phyloP scores from a whole-genome alignment of 768 basidiomycete genomes.

The Lactarius deliciosus region DNA sequence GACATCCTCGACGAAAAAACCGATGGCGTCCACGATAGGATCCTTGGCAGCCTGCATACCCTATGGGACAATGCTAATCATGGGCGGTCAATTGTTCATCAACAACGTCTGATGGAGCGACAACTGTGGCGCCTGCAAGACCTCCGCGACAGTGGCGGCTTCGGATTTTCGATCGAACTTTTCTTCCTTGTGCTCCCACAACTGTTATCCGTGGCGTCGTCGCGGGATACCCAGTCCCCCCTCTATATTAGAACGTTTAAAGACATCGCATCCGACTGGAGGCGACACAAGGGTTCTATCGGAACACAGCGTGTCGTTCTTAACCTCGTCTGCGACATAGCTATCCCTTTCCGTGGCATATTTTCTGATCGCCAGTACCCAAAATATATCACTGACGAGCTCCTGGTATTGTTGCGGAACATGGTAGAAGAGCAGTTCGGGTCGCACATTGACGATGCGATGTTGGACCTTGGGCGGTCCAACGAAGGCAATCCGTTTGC shows the following conservation, averaged over 20 bases:
- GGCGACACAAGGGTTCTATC: neutral
- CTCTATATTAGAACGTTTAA: neutral
- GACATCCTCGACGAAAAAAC: neutral
- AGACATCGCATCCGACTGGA: neutral
- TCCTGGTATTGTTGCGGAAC: neutral
- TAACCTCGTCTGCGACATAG: neutral
- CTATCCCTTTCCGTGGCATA: neutral
- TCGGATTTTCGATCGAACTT: neutral
- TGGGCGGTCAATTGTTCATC: neutral
- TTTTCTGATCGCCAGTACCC: neutral
- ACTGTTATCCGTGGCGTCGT: neutral
- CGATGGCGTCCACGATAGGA: neutral
- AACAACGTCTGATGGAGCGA: neutral
- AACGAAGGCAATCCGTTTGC: neutral
- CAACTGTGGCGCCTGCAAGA: neutral
- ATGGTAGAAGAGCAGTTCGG: too few species aligned
- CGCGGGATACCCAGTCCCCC: neutral
- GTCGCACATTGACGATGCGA: neutral
- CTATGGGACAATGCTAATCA: neutral
- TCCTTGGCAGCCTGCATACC: neutral
- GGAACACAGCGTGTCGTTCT: neutral
- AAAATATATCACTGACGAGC: neutral
- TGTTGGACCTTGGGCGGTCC: neutral
- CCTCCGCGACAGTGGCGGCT: neutral
- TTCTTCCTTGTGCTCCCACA: neutral